A percentile compares a stretch with the other conserved stretches of the same genome.
Evolutionary conservation across 768 basidiomycete species (phyloP).

Genomic region (Chalciporus sphaerocephalus): DNA sequence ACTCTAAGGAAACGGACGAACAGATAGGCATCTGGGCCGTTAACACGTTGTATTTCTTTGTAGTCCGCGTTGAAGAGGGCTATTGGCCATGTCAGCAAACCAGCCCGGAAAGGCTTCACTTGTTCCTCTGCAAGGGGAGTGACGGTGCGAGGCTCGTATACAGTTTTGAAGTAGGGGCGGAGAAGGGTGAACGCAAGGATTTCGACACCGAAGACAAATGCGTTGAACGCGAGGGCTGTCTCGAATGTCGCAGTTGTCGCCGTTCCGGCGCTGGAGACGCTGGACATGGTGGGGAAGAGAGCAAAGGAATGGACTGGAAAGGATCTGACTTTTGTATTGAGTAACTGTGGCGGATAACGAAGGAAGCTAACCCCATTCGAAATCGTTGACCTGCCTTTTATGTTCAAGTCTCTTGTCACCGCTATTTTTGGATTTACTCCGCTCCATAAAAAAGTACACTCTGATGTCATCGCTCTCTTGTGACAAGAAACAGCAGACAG

Average conservation of each 20-base stretch:
- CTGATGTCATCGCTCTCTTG: too few species aligned
- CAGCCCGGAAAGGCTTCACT: constrained; percentile 44
- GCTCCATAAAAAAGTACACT: too few species aligned
- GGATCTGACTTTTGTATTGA: constrained; percentile 3
- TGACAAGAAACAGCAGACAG: too few species aligned
- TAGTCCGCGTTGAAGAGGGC: constrained; percentile 61
- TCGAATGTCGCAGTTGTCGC: constrained; percentile 78
- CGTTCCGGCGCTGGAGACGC: constrained; percentile 39
- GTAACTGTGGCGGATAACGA: not conserved
- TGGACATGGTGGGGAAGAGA: constrained; percentile 33
- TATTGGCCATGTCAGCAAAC: constrained; percentile 61
- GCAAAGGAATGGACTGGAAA: constrained; percentile 14
- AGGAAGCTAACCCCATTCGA: not conserved
- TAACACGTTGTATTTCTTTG: constrained; percentile 55
- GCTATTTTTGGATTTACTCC: not conserved
- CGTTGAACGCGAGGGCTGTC: constrained; percentile 83
- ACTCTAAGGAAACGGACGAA: constrained; percentile 87
- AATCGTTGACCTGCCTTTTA: not conserved
- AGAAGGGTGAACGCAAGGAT: constrained; percentile 76
- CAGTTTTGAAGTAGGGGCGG: constrained; percentile 77
- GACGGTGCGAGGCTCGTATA: constrained; percentile 87
- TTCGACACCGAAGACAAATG: constrained; percentile 64
- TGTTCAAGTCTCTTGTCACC: not conserved
- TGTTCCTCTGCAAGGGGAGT: constrained; percentile 52
- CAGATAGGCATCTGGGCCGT: constrained; percentile 90